These are phyloP conservation scores for Aschersonia sp. DNA, from an alignment of 2,329 filamentous ascomycete species.

Conservation along the genomic window DNA sequence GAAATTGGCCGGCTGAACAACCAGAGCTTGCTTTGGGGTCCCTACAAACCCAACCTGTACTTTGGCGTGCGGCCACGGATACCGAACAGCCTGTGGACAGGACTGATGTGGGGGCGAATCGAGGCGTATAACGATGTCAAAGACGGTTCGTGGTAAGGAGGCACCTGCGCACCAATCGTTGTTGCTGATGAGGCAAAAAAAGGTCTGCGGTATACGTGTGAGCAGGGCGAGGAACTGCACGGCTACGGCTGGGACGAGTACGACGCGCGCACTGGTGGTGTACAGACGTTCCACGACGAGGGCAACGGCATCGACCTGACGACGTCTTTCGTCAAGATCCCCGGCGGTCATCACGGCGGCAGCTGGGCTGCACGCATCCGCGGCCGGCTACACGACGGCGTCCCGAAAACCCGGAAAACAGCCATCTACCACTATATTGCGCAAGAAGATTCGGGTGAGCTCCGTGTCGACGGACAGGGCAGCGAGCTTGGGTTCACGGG, in stretches of 20 bases:
- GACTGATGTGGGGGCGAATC: conserved; percentile 77
- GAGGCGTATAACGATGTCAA: conserved; percentile 67
- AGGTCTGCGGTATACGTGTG: conserved; percentile 89
- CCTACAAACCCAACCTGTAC: conserved; percentile 86
- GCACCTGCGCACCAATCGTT: not conserved
- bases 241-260: conserved; percentile 98
- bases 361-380: conserved; percentile 86
- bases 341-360: conserved; percentile 71
- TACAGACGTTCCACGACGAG: conserved; percentile 81
- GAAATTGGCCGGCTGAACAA: conserved; percentile 49
- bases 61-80: conserved; percentile 78
- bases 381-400: conserved; percentile 61
- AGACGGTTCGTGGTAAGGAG: conserved; percentile 35
- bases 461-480: conserved; percentile 43
- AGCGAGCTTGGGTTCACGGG: conserved; percentile 35
- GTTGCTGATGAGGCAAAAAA: conserved; percentile 1
- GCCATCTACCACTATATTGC: conserved; percentile 71
- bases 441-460: conserved; percentile 56
- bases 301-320: conserved; percentile 81
- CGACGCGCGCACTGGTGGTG: conserved; percentile 73
- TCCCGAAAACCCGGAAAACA: conserved; percentile 52
- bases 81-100: conserved; percentile 67
- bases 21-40: conserved; percentile 85
- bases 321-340: conserved; percentile 86
- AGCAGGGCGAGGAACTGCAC: conserved; percentile 84